Evolutionary conservation across 164 flowering plant genomes (phyloP).

Genomic region (Macadamia tetraphylla): DNA sequence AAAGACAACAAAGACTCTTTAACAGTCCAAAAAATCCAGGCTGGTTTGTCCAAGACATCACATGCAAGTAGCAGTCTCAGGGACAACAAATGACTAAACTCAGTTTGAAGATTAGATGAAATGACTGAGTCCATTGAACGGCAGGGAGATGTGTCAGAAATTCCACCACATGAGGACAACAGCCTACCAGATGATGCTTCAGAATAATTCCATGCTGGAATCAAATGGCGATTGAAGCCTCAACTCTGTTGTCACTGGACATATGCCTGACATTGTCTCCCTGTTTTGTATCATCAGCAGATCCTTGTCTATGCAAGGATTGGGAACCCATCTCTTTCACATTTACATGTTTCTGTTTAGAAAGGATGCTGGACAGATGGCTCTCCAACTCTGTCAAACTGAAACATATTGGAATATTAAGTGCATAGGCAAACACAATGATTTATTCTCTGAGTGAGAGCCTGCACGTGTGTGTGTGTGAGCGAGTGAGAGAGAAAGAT

Average conservation of each 20-base stretch:
- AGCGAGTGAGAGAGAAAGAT: neutral
- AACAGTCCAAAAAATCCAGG: neutral
- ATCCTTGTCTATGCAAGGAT: constrained; percentile 3
- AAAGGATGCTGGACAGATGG: constrained; percentile 35
- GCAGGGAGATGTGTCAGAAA: neutral
- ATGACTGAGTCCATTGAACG: neutral
- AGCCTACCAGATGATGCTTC: constrained; percentile 6
- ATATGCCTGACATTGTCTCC: constrained; percentile 1
- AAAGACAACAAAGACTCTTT: too few species aligned
- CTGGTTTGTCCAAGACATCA: neutral
- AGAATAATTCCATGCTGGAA: constrained; percentile 5
- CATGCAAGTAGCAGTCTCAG: neutral
- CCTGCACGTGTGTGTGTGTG: too few species aligned
- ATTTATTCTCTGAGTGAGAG: neutral
- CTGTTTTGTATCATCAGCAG: constrained; percentile 2
- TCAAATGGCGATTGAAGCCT: constrained; percentile 1
- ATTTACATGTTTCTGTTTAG: constrained; percentile 24
- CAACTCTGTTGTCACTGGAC: neutral
- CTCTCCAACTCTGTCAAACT: constrained; percentile 56
- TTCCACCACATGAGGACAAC: neutral
- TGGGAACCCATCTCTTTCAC: constrained; percentile 2
- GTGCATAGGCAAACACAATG: neutral
- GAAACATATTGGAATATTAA: neutral
- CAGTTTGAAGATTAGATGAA: neutral
- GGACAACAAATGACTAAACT: too few species aligned